Conservation (phyloP, 805 yeast genomes). For the Lipomyces starkeyi region DNA sequence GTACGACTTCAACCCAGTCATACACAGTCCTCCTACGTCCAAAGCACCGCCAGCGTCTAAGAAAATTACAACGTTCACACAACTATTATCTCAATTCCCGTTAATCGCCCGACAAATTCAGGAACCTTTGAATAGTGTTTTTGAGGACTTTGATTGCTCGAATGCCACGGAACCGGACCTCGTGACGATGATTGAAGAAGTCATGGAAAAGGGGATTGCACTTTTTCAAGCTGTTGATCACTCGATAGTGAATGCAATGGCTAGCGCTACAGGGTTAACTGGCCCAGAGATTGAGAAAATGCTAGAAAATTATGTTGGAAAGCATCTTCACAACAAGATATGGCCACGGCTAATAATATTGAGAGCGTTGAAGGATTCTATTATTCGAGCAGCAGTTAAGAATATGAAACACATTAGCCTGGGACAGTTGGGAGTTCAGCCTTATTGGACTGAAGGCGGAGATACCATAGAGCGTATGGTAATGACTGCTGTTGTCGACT, state of each 20-base stretch:
- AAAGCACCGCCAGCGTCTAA: constrained; percentile 2
- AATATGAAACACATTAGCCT: constrained; percentile 48
- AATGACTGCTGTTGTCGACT: constrained; percentile 56
- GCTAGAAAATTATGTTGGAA: constrained; percentile 75
- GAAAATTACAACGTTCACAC: constrained; percentile 46
- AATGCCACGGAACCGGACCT: constrained; percentile 45
- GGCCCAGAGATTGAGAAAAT: constrained; percentile 52
- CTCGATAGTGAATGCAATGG: constrained; percentile 39
- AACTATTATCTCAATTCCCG: constrained; percentile 52
- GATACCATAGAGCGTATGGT: constrained; percentile 54
- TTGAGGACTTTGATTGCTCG: constrained; percentile 50
- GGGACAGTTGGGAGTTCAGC: constrained; percentile 53
- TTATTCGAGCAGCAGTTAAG: constrained; percentile 39
- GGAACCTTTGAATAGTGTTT: constrained; percentile 49
- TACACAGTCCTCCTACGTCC: constrained; percentile 13
- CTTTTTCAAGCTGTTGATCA: constrained; percentile 47
- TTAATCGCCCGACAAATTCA: constrained; percentile 49
- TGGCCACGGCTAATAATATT: constrained; percentile 58
- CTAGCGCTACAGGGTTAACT: constrained; percentile 40
- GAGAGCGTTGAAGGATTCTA: constrained; percentile 41
- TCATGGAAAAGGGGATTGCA: constrained; percentile 46
- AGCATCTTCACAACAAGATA: constrained; percentile 66
- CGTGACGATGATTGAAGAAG: constrained; percentile 42
- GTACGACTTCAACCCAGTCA: constrained; percentile 20
- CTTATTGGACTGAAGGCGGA: constrained; percentile 40